phyloP scores from a whole-genome alignment of 495 filamentous ascomycete species.

The Aspergillus bridgeri region DNA sequence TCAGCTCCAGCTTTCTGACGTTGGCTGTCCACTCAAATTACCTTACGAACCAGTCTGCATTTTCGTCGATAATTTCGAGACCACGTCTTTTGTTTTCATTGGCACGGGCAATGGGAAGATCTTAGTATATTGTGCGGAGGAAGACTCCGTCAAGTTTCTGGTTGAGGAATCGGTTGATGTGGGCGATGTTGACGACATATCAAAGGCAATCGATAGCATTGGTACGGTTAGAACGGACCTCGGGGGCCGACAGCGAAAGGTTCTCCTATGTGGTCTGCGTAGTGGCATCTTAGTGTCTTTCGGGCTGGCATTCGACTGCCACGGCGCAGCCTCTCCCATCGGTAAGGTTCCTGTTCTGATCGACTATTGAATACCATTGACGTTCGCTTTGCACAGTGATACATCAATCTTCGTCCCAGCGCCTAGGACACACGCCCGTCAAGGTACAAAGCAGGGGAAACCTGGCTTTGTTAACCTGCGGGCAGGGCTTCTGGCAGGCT shows the following conservation, averaged over 20 bases:
- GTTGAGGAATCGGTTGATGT: slow-evolving; percentile 18
- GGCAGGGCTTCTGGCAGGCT: slow-evolving; percentile 39
- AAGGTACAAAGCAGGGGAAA: slow-evolving; percentile 29
- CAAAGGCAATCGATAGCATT: slow-evolving; percentile 40
- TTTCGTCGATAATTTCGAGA: slow-evolving; percentile 26
- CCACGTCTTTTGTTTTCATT: slow-evolving; percentile 30
- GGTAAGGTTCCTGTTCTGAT: slow-evolving; percentile 19
- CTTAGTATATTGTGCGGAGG: slow-evolving; percentile 26
- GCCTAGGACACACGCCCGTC: slow-evolving; percentile 38
- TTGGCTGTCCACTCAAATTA: slow-evolving; percentile 19
- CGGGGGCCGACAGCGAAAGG: slow-evolving; percentile 5
- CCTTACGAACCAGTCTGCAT: slow-evolving; percentile 37
- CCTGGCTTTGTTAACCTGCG: slow-evolving; percentile 36
- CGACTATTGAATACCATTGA: background rate
- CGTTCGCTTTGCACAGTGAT: slow-evolving; percentile 20
- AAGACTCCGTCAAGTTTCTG: slow-evolving; percentile 17
- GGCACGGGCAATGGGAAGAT: slow-evolving; percentile 37
- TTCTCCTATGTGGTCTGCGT: slow-evolving; percentile 42
- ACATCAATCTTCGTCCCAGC: slow-evolving; percentile 23
- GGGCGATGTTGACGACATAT: slow-evolving; percentile 25
- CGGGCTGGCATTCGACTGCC: slow-evolving; percentile 19
- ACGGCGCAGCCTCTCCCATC: slow-evolving; percentile 17
- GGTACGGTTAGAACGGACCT: slow-evolving; percentile 18
- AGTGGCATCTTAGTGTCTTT: slow-evolving; percentile 42
- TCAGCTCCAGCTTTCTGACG: slow-evolving; percentile 15